A percentile compares a stretch with the other conserved stretches of the same genome.
phyloP scores from a whole-genome alignment of 208 protist genomes.

The Trypanosoma theileri region DNA sequence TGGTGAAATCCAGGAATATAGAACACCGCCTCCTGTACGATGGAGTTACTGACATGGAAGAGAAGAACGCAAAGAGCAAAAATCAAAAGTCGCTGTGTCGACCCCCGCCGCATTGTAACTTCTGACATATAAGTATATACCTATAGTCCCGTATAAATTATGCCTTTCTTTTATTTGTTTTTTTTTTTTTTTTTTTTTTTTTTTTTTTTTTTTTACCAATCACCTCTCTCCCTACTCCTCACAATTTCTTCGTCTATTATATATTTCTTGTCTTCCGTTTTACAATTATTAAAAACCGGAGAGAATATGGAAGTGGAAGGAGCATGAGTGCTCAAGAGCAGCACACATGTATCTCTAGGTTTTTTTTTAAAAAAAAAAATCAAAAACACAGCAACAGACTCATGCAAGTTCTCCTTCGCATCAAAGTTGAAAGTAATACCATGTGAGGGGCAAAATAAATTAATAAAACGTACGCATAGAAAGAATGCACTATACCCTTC shows the following conservation, averaged over 20 bases:
- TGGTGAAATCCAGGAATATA: slow-evolving; percentile 57
- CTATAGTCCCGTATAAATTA: no score
- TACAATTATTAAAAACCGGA: no score
- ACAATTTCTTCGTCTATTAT: background rate
- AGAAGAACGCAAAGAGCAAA: slow-evolving; percentile 35
- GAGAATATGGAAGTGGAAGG: no score
- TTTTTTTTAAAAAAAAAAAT: no score
- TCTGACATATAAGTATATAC: background rate
- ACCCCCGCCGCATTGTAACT: background rate
- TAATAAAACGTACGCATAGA: no score
- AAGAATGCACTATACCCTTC: background rate
- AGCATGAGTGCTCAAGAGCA: no score
- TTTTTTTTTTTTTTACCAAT: slow-evolving; percentile 7
- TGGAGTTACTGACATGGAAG: slow-evolving; percentile 45
- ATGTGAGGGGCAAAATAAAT: no score
- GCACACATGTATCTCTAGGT: no score
- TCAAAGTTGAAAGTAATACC: no score
- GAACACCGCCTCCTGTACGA: slow-evolving; percentile 56
- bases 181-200: slow-evolving; percentile 7
- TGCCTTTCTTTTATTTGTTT: no score
- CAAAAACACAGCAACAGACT: no score
- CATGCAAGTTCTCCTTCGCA: no score
- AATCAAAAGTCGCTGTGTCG: slow-evolving; percentile 32
- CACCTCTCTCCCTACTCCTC: background rate
- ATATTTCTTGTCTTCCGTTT: background rate